phyloP scores from a whole-genome alignment of 768 basidiomycete genomes.

The Auricularia sp. region DNA sequence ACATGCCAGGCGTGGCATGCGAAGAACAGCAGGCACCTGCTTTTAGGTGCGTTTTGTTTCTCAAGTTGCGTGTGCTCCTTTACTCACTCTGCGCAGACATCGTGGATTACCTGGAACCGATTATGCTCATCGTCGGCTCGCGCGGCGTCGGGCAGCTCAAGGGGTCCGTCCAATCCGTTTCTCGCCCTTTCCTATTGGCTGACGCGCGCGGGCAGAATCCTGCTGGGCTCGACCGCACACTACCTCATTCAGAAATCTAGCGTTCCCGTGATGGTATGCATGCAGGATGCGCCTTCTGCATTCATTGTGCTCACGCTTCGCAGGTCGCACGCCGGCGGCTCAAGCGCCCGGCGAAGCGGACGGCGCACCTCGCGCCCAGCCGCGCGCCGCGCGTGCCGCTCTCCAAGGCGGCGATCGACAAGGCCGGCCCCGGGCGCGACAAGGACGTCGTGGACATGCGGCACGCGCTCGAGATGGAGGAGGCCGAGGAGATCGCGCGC shows the following conservation, averaged over 20 bases:
- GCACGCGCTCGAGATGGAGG: conserved; percentile 62
- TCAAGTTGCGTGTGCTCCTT: background rate
- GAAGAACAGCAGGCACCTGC: conserved; percentile 87
- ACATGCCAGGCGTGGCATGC: conserved; percentile 95
- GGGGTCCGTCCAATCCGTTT: conserved; percentile 31
- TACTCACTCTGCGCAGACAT: conserved; percentile 40
- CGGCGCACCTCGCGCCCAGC: conserved; percentile 54
- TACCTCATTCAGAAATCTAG: conserved; percentile 92
- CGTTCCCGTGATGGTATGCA: conserved; percentile 76
- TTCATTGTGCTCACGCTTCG: no score
- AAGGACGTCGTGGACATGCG: conserved; percentile 75
- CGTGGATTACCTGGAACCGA: conserved; percentile 77
- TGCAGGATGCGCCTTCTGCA: no score
- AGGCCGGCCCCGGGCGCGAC: conserved; percentile 69
- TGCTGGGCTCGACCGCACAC: conserved; percentile 91
- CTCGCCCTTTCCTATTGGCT: conserved; percentile 18
- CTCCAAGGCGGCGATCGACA: conserved; percentile 78
- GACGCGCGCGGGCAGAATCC: conserved; percentile 35
- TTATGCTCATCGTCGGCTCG: conserved; percentile 93
- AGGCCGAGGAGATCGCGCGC: conserved; percentile 25
- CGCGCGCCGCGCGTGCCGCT: conserved; percentile 77
- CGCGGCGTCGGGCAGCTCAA: conserved; percentile 83
- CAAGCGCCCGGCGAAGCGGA: conserved; percentile 70
- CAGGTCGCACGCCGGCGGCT: conserved; percentile 72
- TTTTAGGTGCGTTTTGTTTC: conserved; percentile 45